Evolutionary conservation across 139 green algal genomes (phyloP).

Genomic region (Micractinium conductrix): DNA sequence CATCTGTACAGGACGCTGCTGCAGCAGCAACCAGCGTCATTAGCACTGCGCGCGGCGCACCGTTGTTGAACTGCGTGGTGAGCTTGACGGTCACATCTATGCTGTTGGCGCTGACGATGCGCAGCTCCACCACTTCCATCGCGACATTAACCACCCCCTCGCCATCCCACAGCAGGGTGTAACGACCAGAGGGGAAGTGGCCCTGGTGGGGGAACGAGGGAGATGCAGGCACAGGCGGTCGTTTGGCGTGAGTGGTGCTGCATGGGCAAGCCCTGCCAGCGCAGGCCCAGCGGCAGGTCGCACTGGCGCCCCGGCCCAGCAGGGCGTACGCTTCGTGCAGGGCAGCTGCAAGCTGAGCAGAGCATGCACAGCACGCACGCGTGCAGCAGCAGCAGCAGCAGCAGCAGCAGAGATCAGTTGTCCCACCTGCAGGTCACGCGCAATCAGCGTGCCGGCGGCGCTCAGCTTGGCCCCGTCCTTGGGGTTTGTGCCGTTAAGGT

Average conservation of each 20-base stretch:
- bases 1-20: too few species aligned
- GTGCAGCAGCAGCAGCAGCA: too few species aligned
- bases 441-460: neutral
- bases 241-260: neutral
- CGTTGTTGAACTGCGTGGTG: neutral
- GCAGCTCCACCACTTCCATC: neutral
- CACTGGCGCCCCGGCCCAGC: too few species aligned
- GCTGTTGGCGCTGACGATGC: neutral
- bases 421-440: neutral
- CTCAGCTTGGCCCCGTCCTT: neutral
- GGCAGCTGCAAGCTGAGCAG: too few species aligned
- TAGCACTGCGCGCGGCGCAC: too few species aligned
- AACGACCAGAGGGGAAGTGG: neutral
- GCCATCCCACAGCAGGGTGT: neutral
- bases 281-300: too few species aligned
- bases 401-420: too few species aligned
- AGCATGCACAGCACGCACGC: too few species aligned
- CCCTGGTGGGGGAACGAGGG: neutral
- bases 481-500: neutral
- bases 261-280: too few species aligned
- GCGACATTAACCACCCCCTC: neutral
- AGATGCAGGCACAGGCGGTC: neutral
- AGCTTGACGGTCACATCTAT: neutral
- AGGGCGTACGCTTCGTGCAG: too few species aligned
- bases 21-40: too few species aligned